A percentile compares a stretch with the other conserved stretches of the same genome.
Evolutionary conservation across 495 filamentous ascomycete species (phyloP).

Genomic region (Neurospora africana): DNA sequence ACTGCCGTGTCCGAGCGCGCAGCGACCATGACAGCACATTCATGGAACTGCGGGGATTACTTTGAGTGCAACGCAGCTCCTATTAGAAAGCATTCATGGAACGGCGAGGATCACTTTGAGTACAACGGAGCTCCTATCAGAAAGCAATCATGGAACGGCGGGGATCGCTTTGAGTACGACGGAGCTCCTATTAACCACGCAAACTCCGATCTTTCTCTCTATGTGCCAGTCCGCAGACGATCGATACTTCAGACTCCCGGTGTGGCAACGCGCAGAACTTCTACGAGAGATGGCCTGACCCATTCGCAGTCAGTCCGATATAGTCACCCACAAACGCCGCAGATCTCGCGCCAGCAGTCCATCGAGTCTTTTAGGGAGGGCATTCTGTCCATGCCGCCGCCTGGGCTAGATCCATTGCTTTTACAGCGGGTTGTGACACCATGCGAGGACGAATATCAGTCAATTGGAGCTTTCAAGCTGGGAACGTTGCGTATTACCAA

Average conservation of each 20-base stretch:
- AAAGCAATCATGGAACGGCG: constrained; percentile 20
- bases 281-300: constrained; percentile 6
- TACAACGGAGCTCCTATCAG: constrained; percentile 25
- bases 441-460: constrained; percentile 38
- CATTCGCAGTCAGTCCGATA: constrained; percentile 18
- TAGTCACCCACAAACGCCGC: constrained; percentile 29
- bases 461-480: constrained; percentile 48
- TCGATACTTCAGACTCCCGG: constrained; percentile 38
- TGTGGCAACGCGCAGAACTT: constrained; percentile 31
- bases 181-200: constrained; percentile 24
- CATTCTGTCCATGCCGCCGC: constrained; percentile 25
- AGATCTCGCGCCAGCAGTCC: constrained; percentile 23
- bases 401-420: background rate
- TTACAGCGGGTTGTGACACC: constrained; percentile 30
- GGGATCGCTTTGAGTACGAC: constrained; percentile 13
- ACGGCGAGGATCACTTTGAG: constrained; percentile 6
- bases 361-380: constrained; percentile 24
- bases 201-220: constrained; percentile 35
- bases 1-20: constrained; percentile 25
- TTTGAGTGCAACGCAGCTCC: constrained; percentile 21
- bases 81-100: constrained; percentile 20
- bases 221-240: constrained; percentile 36
- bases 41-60: constrained; percentile 16
- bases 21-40: constrained; percentile 23
- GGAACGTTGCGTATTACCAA: constrained; percentile 50